A percentile compares a stretch with the other conserved stretches of the same genome.
Evolutionary conservation across 805 yeast species (phyloP).

Genomic region (Wickerhamomyces sydowiorum): DNA sequence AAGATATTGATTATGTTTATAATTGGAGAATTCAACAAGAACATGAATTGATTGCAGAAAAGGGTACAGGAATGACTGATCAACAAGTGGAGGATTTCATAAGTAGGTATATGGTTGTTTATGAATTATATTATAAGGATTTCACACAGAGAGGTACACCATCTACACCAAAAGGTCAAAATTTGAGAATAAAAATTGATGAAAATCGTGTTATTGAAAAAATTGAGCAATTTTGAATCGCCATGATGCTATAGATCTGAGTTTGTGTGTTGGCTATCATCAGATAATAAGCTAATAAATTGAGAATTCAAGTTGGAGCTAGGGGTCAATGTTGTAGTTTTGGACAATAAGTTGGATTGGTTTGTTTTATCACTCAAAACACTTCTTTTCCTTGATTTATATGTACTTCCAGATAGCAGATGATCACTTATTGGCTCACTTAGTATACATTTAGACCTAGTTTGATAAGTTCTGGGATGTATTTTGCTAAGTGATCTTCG

Average conservation of each 20-base stretch:
- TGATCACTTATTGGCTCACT: background rate
- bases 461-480: background rate
- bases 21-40: constrained; percentile 73
- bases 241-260: constrained; percentile 1
- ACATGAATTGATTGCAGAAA: constrained; percentile 42
- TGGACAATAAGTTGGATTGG: background rate
- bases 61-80: constrained; percentile 80
- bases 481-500: too few relatives aligned
- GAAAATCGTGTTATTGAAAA: constrained; percentile 10
- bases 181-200: constrained; percentile 14
- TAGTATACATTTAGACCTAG: background rate
- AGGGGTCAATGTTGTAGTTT: background rate
- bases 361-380: background rate
- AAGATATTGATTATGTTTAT: constrained; percentile 56
- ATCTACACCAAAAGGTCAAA: constrained; percentile 10
- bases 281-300: constrained; percentile 4
- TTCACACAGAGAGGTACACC: constrained; percentile 28
- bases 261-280: background rate
- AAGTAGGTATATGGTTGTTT: constrained; percentile 82
- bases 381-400: background rate
- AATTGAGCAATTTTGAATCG: background rate
- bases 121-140: constrained; percentile 56
- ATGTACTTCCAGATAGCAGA: background rate
- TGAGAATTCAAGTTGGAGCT: background rate
- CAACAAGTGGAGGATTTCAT: constrained; percentile 62